A percentile compares a stretch with the other conserved stretches of the same genome.
Evolutionary conservation across 179 eudicot species (phyloP).

Genomic region (Spinacia oleracea): DNA sequence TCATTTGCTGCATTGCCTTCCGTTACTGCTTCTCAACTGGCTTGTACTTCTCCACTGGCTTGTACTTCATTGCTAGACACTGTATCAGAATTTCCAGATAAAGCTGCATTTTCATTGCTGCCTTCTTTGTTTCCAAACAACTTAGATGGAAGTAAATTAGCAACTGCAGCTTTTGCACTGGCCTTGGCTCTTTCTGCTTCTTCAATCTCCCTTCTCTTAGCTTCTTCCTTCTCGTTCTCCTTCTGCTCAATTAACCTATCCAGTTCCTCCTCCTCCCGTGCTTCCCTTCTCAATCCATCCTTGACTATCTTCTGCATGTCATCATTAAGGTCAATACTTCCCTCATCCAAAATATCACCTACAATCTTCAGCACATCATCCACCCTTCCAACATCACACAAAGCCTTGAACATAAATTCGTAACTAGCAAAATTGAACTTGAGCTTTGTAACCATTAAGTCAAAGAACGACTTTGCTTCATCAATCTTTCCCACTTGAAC

Average conservation of each 20-base stretch:
- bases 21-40: constrained; percentile 23
- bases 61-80: constrained; percentile 1
- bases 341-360: constrained; percentile 58
- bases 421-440: constrained; percentile 77
- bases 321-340: constrained; percentile 56
- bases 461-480: constrained; percentile 82
- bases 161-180: constrained; percentile 74
- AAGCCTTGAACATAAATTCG: constrained; percentile 67
- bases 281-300: constrained; percentile 63
- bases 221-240: constrained; percentile 82
- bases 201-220: constrained; percentile 65
- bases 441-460: constrained; percentile 82
- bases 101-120: constrained; percentile 30
- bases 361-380: constrained; percentile 75
- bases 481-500: constrained; percentile 77
- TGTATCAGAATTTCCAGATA: constrained; percentile 26
- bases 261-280: constrained; percentile 78
- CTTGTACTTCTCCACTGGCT: constrained; percentile 24
- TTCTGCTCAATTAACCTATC: constrained; percentile 59
- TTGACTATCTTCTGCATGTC: constrained; percentile 73
- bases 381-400: constrained; percentile 62
- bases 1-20: constrained; percentile 29
- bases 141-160: constrained; percentile 72
- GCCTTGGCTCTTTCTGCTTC: constrained; percentile 73
- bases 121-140: constrained; percentile 63